A percentile compares a stretch with the other conserved stretches of the same genome.
These are phyloP conservation scores for Gloeopeniophorella convolvens DNA, from an alignment of 768 basidiomycete genomes.

Conservation along the genomic window DNA sequence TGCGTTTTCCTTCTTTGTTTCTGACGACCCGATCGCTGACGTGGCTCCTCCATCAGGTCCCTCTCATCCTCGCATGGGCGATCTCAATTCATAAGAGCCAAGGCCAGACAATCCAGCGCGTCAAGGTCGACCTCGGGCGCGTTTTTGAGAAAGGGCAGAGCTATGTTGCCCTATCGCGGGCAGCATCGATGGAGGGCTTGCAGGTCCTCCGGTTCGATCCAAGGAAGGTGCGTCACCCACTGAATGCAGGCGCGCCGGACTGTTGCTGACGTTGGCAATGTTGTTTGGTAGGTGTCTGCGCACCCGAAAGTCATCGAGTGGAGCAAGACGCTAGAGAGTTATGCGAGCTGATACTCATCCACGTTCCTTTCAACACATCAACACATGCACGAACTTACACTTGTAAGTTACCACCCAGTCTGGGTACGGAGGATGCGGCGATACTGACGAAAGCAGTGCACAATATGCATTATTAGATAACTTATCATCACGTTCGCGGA, in stretches of 20 bases:
- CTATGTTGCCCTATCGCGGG: conserved; percentile 46
- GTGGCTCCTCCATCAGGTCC: conserved; percentile 38
- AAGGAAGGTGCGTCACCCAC: conserved; percentile 36
- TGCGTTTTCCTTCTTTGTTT: conserved; percentile 6
- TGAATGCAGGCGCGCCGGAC: too few species aligned
- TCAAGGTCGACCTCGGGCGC: conserved; percentile 56
- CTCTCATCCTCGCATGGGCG: conserved; percentile 72
- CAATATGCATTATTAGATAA: conserved; percentile 8
- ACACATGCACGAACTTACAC: not conserved
- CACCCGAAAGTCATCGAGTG: conserved; percentile 40
- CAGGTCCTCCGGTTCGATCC: conserved; percentile 49
- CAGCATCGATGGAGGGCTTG: conserved; percentile 45
- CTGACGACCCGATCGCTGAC: not conserved
- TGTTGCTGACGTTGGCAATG: not conserved
- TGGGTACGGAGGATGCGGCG: not conserved
- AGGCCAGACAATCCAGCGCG: conserved; percentile 62
- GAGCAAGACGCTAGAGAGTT: conserved; percentile 30
- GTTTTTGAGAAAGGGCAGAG: conserved; percentile 61
- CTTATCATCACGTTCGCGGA: too few species aligned
- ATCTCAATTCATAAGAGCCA: conserved; percentile 77
- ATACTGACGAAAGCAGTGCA: not conserved
- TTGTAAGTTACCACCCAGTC: not conserved
- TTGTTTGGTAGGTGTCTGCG: conserved; percentile 38
- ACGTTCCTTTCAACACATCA: not conserved
- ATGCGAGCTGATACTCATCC: not conserved